These are phyloP conservation scores for Coniochaeta hoffmannii DNA, from an alignment of 2,329 filamentous ascomycete genomes.

Conservation along the genomic window DNA sequence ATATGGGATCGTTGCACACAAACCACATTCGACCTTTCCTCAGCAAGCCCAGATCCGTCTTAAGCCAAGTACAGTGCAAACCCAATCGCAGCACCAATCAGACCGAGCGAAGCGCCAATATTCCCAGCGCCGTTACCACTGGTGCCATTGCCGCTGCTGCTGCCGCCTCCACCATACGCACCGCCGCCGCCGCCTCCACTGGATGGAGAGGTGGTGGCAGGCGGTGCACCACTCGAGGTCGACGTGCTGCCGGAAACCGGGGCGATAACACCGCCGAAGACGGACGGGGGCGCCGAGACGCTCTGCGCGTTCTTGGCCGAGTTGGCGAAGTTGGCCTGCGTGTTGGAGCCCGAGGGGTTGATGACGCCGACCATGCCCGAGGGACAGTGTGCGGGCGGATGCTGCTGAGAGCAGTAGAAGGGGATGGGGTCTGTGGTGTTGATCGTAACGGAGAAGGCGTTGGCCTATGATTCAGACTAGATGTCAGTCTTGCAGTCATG, in stretches of 20 bases:
- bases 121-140: background rate
- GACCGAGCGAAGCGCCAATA: background rate
- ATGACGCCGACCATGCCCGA: conserved; percentile 37
- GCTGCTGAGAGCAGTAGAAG: conserved; percentile 36
- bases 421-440: conserved; percentile 32
- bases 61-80: conserved; percentile 1
- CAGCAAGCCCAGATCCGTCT: background rate
- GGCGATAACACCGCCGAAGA: background rate
- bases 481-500: background rate
- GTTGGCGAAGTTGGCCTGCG: background rate
- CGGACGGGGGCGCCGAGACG: background rate
- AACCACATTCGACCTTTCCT: too few relatives aligned
- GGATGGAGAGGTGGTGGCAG: background rate
- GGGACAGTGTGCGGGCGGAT: conserved; percentile 28
- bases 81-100: background rate
- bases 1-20: background rate
- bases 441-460: conserved; percentile 34
- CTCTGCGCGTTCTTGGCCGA: background rate
- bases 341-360: conserved; percentile 21
- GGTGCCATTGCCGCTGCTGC: background rate
- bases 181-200: background rate
- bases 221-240: background rate
- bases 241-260: background rate
- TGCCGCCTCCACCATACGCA: background rate
- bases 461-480: conserved; percentile 10